Evolutionary conservation across 306 rosid species (phyloP).

Genomic region (Malus fusca): DNA sequence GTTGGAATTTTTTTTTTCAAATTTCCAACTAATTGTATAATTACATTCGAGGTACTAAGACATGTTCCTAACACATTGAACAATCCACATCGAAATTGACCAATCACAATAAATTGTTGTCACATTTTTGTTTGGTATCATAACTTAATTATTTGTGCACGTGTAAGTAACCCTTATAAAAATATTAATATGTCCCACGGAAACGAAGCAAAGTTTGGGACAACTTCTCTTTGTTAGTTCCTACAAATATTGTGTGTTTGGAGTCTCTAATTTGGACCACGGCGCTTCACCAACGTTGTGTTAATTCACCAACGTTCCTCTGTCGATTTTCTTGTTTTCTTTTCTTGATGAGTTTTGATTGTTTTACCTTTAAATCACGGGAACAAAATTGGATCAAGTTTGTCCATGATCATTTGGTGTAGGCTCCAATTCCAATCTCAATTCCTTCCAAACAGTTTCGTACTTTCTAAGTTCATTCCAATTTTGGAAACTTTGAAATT

Average conservation of each 20-base stretch:
- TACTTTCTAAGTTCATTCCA: too few species aligned
- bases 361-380: neutral
- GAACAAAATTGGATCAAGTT: neutral
- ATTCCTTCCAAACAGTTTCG: too few species aligned
- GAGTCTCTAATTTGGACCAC: slow-evolving; percentile 17
- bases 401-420: neutral
- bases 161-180: neutral
- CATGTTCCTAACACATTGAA: too few species aligned
- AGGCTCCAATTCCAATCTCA: too few species aligned
- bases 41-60: too few species aligned
- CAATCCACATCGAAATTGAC: neutral
- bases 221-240: neutral
- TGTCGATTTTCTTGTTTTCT: neutral
- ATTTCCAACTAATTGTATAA: too few species aligned
- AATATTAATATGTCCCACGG: neutral
- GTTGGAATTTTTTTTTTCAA: too few species aligned
- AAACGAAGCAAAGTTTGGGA: neutral
- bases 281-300: neutral
- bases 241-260: neutral
- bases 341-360: neutral
- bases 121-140: neutral
- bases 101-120: neutral
- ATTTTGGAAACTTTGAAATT: too few species aligned
- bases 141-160: neutral
- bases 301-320: neutral